Conservation (phyloP, 2,329 filamentous ascomycete species). For the Sporothrix pallida region DNA sequence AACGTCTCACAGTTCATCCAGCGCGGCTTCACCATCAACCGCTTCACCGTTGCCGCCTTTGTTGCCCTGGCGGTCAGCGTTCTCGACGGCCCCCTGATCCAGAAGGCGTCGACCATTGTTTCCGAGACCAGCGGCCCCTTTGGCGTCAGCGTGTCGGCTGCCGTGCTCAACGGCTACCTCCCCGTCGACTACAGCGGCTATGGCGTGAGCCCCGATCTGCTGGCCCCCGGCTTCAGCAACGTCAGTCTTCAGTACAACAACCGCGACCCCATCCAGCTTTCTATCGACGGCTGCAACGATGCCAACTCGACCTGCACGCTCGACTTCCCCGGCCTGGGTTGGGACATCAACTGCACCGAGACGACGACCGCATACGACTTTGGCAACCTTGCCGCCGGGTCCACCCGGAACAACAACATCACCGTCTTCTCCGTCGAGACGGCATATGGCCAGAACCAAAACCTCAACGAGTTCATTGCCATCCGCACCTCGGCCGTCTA, state of each 20-base stretch:
- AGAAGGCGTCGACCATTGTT: constrained; percentile 25
- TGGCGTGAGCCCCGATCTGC: neutral
- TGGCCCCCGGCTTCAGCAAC: constrained; percentile 21
- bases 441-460: neutral
- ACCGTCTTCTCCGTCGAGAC: neutral
- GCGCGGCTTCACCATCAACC: constrained; percentile 14
- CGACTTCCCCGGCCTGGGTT: constrained; percentile 23
- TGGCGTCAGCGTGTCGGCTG: neutral
- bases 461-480: neutral
- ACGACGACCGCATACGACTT: constrained; percentile 19
- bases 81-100: constrained; percentile 28
- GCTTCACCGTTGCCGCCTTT: constrained; percentile 11
- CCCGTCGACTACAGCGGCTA: constrained; percentile 28
- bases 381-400: neutral
- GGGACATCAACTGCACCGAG: constrained; percentile 23
- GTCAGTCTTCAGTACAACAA: constrained; percentile 22
- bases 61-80: constrained; percentile 16
- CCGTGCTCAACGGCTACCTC: constrained; percentile 15
- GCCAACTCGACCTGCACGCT: constrained; percentile 24
- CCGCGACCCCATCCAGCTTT: neutral
- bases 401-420: constrained; percentile 4
- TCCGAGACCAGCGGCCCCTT: neutral
- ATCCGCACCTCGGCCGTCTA: constrained; percentile 17
- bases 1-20: neutral
- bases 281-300: neutral